Evolutionary conservation across 306 rosid species (phyloP).

Genomic region (Rosa persica): DNA sequence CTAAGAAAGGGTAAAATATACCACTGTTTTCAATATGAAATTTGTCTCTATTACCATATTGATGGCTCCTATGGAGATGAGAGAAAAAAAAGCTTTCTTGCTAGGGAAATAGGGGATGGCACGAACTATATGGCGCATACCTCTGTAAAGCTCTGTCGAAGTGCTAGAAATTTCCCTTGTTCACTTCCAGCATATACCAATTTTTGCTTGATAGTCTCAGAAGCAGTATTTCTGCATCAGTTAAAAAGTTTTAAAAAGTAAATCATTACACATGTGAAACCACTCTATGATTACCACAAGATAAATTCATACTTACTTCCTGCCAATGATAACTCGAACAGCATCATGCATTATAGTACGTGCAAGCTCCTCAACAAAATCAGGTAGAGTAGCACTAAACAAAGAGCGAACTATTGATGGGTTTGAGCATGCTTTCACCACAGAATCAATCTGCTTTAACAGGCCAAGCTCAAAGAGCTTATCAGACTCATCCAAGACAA

Average conservation of each 20-base stretch:
- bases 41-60: neutral
- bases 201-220: constrained; percentile 80
- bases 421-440: constrained; percentile 90
- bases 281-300: constrained; percentile 20
- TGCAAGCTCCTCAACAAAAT: constrained; percentile 89
- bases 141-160: constrained; percentile 92
- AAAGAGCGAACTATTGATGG: constrained; percentile 79
- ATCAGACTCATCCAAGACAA: constrained; percentile 95
- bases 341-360: constrained; percentile 97
- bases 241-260: constrained; percentile 12
- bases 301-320: constrained; percentile 62
- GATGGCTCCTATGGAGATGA: neutral
- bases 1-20: neutral
- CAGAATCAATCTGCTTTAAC: constrained; percentile 77
- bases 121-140: constrained; percentile 36
- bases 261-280: constrained; percentile 6
- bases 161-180: constrained; percentile 87
- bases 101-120: neutral
- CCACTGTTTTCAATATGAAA: neutral
- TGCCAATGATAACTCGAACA: constrained; percentile 87
- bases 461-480: constrained; percentile 88
- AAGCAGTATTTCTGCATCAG: constrained; percentile 77
- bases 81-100: constrained; percentile 21
- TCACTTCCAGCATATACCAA: constrained; percentile 89
- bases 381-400: constrained; percentile 96